Conservation (phyloP, 2,329 filamentous ascomycete species). For the Neospermospora avenae region DNA sequence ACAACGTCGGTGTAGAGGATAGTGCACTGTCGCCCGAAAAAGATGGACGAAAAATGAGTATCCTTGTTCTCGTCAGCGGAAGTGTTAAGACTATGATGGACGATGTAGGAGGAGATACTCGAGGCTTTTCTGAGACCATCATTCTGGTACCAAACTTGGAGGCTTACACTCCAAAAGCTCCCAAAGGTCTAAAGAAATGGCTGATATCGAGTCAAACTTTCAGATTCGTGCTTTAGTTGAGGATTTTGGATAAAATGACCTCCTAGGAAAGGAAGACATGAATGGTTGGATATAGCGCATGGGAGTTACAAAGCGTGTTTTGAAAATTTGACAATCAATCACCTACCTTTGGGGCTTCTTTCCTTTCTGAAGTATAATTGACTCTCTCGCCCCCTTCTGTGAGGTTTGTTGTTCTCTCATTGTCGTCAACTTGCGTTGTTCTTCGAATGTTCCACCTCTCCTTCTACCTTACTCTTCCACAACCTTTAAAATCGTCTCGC, state of each 20-base stretch:
- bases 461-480: no score
- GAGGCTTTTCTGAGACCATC: constrained; percentile 76
- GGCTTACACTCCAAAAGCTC: constrained; percentile 49
- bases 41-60: constrained; percentile 60
- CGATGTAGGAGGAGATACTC: constrained; percentile 51
- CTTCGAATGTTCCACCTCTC: no score
- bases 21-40: constrained; percentile 40
- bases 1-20: constrained; percentile 54
- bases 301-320: not conserved
- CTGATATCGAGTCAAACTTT: constrained; percentile 73
- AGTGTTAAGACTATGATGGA: constrained; percentile 65
- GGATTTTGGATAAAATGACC: not conserved
- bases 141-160: constrained; percentile 77
- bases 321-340: not conserved
- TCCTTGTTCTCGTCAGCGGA: constrained; percentile 72
- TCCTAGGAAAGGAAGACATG: not conserved
- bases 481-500: no score
- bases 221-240: constrained; percentile 40
- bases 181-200: constrained; percentile 55
- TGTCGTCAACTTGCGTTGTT: no score
- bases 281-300: not conserved
- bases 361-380: no score
- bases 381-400: no score
- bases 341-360: not conserved
- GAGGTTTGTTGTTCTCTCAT: no score